phyloP scores from a whole-genome alignment of 768 basidiomycete genomes.

The Termitomyces sp. region DNA sequence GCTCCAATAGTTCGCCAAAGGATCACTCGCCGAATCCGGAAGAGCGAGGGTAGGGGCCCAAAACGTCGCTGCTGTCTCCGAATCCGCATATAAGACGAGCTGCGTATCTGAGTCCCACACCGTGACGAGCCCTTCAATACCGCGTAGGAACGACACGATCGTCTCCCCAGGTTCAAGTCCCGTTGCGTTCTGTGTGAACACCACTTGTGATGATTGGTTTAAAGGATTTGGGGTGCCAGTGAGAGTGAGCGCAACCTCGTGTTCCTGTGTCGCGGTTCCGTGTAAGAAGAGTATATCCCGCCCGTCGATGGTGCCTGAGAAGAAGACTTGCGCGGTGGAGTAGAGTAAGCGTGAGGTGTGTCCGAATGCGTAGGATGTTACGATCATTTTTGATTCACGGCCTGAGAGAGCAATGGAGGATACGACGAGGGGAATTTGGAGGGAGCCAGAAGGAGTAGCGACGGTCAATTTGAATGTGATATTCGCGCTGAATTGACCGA shows the following conservation, averaged over 20 bases:
- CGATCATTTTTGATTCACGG: slow-evolving; percentile 69
- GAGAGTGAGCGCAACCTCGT: slow-evolving; percentile 48
- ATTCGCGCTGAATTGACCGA: slow-evolving; percentile 30
- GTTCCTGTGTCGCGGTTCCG: slow-evolving; percentile 51
- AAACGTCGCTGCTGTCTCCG: slow-evolving; percentile 63
- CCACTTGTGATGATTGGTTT: slow-evolving; percentile 25
- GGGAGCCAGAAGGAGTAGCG: slow-evolving; percentile 35
- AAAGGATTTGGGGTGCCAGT: slow-evolving; percentile 42
- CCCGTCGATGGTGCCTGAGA: slow-evolving; percentile 55
- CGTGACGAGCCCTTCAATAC: slow-evolving; percentile 55
- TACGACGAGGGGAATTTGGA: slow-evolving; percentile 56
- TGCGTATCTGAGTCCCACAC: slow-evolving; percentile 66
- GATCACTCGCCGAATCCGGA: slow-evolving; percentile 20
- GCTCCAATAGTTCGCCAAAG: slow-evolving; percentile 63
- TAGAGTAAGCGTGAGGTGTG: slow-evolving; percentile 51
- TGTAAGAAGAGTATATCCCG: slow-evolving; percentile 65
- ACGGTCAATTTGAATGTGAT: slow-evolving; percentile 60
- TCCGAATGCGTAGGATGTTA: slow-evolving; percentile 74
- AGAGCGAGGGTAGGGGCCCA: slow-evolving; percentile 68
- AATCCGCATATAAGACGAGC: slow-evolving; percentile 67
- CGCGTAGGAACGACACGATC: slow-evolving; percentile 52
- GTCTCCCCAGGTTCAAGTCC: slow-evolving; percentile 25
- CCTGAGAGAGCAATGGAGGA: slow-evolving; percentile 58
- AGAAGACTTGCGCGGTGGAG: slow-evolving; percentile 73
- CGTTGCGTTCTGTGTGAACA: slow-evolving; percentile 20